Conservation (phyloP, 257 asterid genomes). For the Nicotiana noctiflora region DNA sequence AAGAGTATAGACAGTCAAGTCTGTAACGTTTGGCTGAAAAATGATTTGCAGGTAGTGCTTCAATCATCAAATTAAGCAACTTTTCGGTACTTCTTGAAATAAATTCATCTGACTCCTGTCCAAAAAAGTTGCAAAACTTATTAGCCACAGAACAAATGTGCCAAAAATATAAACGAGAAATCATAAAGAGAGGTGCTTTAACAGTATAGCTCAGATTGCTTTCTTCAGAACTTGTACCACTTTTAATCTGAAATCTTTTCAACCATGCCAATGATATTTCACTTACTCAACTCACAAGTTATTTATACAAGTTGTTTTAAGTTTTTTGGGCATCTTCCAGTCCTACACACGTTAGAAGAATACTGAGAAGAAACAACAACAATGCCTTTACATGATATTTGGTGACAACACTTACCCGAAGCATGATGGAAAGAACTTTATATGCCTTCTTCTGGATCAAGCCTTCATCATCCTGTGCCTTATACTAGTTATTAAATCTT, state of each 20-base stretch:
- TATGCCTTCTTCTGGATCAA: slow-evolving; percentile 88
- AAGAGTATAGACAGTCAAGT: slow-evolving; percentile 77
- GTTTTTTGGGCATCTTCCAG: neutral
- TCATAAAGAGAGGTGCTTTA: neutral
- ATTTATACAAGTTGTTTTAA: neutral
- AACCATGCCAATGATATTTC: neutral
- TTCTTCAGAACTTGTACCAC: neutral
- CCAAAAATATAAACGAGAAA: neutral
- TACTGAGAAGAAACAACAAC: neutral
- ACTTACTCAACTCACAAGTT: neutral
- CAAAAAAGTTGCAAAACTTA: slow-evolving; percentile 11
- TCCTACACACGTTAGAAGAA: neutral
- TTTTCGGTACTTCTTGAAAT: slow-evolving; percentile 56
- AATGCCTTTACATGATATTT: neutral
- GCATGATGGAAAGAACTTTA: slow-evolving; percentile 62
- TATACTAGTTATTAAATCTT: neutral
- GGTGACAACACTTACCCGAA: slow-evolving; percentile 43
- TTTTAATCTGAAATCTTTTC: neutral
- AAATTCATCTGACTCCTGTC: slow-evolving; percentile 56
- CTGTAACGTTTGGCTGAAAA: slow-evolving; percentile 90
- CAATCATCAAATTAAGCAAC: slow-evolving; percentile 68
- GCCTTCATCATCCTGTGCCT: slow-evolving; percentile 66
- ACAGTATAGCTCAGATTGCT: neutral
- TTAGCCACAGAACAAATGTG: slow-evolving; percentile 2
- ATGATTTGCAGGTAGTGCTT: slow-evolving; percentile 77